These are phyloP conservation scores for Digitaria exilis DNA, from an alignment of 202 grass and related monocot genomes.

Conservation along the genomic window DNA sequence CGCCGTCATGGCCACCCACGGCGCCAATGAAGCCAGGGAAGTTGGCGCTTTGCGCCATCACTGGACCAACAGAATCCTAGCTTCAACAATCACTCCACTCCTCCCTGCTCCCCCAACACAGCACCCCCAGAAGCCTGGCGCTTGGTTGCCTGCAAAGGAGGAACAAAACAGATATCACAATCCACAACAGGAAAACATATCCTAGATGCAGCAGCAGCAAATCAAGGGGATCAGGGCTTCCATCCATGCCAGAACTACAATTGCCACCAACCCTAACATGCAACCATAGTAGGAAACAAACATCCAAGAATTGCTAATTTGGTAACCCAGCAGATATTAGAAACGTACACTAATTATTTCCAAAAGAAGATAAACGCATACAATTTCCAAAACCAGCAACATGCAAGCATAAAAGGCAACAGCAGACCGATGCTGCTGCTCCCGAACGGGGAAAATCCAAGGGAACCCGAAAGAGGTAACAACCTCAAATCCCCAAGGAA, in stretches of 20 bases:
- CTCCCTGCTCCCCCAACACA: constrained; percentile 14
- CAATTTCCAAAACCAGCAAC: background rate
- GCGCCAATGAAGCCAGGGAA: constrained; percentile 60
- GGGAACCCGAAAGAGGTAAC: constrained; percentile 4
- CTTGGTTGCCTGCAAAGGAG: constrained; percentile 29
- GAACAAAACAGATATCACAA: constrained; percentile 7
- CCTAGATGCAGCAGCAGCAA: background rate
- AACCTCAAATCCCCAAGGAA: constrained; percentile 4
- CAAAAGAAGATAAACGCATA: background rate
- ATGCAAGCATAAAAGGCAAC: background rate
- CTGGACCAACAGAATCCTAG: background rate
- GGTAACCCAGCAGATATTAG: constrained; percentile 4
- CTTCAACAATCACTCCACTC: background rate
- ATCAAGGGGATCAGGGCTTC: background rate
- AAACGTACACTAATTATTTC: background rate
- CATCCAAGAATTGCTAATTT: background rate
- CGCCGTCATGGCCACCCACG: constrained; percentile 34
- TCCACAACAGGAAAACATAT: background rate
- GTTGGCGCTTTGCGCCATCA: constrained; percentile 62
- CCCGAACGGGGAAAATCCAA: background rate
- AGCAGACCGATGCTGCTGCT: background rate
- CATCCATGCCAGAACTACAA: background rate
- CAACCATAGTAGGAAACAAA: background rate
- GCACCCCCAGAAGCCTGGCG: background rate
- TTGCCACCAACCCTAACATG: background rate